Base-by-base conservation (phyloP, 768 basidiomycete species). In the Kondoa malvinella region DNA sequence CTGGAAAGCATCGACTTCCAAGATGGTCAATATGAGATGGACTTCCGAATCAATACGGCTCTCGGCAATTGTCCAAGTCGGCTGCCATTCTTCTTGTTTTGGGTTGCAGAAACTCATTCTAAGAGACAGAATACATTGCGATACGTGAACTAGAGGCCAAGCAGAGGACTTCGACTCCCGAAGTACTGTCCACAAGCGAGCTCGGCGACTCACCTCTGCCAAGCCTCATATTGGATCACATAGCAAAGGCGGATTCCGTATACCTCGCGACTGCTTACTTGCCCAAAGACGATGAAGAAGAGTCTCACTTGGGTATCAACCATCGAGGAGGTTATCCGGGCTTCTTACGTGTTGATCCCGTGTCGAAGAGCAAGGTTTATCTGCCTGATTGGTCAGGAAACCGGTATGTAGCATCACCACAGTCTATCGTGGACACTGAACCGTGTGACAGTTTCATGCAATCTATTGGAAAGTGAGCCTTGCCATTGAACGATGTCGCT, bases 371-470 rank as follows among this genome's bases (percentile, higher is more conserved):
- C 34, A 85, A 82, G 0, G 69, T 85, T 1, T 79, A 82, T 1
- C 68, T 86, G 3, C 85, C 85, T 0, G 85, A 86, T 73, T 85
- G 80, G 72, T 82, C 82, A 66, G 84, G 84, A 0, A 86, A 86
- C 72, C 80, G 84, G 1, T 50, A 21, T 8, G 40, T 50, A 8
- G 8, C 40, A 21, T 8, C 40, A 50, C 21, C 40, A 50, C 12
- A 50, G 40, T n/a, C n/a, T n/a, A n/a, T n/a, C n/a, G n/a, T 21
- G 40, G 40, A 50, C 40, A 50, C 40, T 50, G 12, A 8, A 50
- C 8, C 21, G 40, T 50, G 12, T 8, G 40, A 50, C 40, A 50
- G 40, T 8, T 76, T 84, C 65, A 80, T 86, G 81, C 84, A 82
- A 25, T 84, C 84, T 17, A 75, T 86, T 15, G 84, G 85, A 1